Conservation (phyloP, 1,284 basidiomycete species). For the Rhodotorula sp. region DNA sequence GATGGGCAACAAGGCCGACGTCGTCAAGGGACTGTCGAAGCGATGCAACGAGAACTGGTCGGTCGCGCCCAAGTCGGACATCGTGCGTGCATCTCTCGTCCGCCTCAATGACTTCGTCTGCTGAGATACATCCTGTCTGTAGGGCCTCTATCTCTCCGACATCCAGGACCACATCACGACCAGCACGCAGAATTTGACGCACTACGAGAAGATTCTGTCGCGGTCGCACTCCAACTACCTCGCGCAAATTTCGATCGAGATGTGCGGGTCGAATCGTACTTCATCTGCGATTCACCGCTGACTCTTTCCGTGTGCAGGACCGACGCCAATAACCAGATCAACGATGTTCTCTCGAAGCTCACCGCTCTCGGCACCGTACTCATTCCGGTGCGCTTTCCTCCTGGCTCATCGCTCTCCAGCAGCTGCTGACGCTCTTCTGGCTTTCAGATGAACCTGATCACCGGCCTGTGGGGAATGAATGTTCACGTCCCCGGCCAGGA, state of each 20-base stretch:
- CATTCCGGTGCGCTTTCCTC: slow-evolving; percentile 57
- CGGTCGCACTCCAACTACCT: slow-evolving; percentile 99
- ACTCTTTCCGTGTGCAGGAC: slow-evolving; percentile 54
- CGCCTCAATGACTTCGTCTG: too few species aligned
- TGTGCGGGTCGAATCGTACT: slow-evolving; percentile 52
- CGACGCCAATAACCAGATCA: slow-evolving; percentile 99
- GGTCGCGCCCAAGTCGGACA: slow-evolving; percentile 95
- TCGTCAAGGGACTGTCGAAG: slow-evolving; percentile 97
- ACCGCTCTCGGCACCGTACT: slow-evolving; percentile 97
- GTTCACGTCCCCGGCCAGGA: slow-evolving; percentile 86
- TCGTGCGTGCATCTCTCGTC: slow-evolving; percentile 71
- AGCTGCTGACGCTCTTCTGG: not conserved
- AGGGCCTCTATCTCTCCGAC: slow-evolving; percentile 40
- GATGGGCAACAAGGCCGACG: slow-evolving; percentile 99
- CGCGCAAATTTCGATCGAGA: slow-evolving; percentile 96
- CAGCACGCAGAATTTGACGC: slow-evolving; percentile 98
- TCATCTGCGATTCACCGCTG: not conserved
- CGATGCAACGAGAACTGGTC: slow-evolving; percentile 99
- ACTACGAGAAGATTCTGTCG: slow-evolving; percentile 98
- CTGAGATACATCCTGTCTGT: not conserved
- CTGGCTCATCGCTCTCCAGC: not conserved
- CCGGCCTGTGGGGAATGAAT: slow-evolving; percentile 83
- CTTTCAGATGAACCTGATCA: slow-evolving; percentile 85
- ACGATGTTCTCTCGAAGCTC: slow-evolving; percentile 97
- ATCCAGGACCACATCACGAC: slow-evolving; percentile 92